Conservation (phyloP, 225 moss, liverwort and hornwort species). For the Physcomitrium patens region DNA sequence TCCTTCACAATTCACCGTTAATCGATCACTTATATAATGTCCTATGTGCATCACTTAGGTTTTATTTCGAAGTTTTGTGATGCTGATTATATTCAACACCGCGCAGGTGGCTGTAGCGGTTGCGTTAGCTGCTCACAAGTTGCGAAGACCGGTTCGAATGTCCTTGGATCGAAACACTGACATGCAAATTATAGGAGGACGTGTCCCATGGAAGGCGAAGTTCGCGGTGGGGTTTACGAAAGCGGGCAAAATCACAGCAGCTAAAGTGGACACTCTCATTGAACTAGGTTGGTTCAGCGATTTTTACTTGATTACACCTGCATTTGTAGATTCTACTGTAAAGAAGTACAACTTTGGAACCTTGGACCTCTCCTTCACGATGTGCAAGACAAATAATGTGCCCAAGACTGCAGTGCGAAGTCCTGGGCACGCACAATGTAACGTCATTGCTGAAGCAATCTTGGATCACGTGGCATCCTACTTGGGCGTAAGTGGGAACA, state of each 20-base stretch:
- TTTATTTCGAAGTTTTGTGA: too few relatives aligned
- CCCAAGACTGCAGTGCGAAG: slow-evolving; percentile 48
- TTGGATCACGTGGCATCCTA: slow-evolving; percentile 63
- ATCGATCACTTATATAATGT: neutral
- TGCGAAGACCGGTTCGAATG: slow-evolving; percentile 57
- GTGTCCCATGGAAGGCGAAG: slow-evolving; percentile 39
- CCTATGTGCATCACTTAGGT: too few relatives aligned
- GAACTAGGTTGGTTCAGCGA: slow-evolving; percentile 7
- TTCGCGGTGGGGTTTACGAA: slow-evolving; percentile 60
- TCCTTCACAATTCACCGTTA: too few relatives aligned
- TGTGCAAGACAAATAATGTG: slow-evolving; percentile 49
- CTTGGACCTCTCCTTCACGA: slow-evolving; percentile 22
- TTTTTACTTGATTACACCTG: neutral
- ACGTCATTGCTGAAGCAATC: slow-evolving; percentile 50
- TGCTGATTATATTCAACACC: too few relatives aligned
- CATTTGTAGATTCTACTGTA: neutral
- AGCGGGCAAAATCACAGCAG: slow-evolving; percentile 41
- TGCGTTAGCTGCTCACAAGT: slow-evolving; percentile 58
- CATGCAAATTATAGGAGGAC: slow-evolving; percentile 48
- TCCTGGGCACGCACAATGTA: slow-evolving; percentile 52
- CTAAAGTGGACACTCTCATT: neutral
- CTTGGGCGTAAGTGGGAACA: slow-evolving; percentile 46
- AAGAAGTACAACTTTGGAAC: slow-evolving; percentile 50
- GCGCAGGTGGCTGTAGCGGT: slow-evolving; percentile 47
- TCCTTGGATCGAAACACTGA: slow-evolving; percentile 59